Base-by-base conservation (phyloP, 352 stramenopile genomes). In the Phytophthora meadii region DNA sequence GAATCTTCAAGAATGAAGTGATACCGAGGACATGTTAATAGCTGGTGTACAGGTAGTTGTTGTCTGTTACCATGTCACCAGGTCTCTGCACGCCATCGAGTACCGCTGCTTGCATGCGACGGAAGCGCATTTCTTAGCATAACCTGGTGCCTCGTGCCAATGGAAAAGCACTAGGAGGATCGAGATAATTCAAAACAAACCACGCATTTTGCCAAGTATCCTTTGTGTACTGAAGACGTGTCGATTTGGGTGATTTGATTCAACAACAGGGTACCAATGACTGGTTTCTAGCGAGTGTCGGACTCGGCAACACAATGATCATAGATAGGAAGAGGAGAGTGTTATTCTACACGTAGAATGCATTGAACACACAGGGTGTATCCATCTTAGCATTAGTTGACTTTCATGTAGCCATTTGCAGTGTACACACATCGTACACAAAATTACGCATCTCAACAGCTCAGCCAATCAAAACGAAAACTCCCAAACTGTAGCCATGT, bases 401-500 rank as follows among this genome's bases (percentile, higher is more conserved):
- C 32, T 19, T 48, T 14, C 7, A 48, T 48, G 41, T 48, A 48
- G 41, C 41, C 41, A 48, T 30, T 25, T 28, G 3, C 3, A 17
- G 7, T 5, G 12, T 22, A 51, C 45, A 51, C 45, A 24, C 34
- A 3, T 19, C 2, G 1, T 24, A 55, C 34, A 55, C 19, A 55
- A 9, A 25, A 45, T 55, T 55, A 46, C 36, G 49, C 54, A 39
- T 34, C 46, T 8, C 17, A 1, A 40, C 41, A 55, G 27, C 41
- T 45, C 59, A 61, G n/a, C 59, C 59, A 67, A 67, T 24, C 40
- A 61, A 42, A 63, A 39, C 41, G 30, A 32, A 54, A 15, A 28
- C 22, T 22, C 22, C 22, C 22, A 22, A 93, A 92, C 48, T 59
- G 81, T 88, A 66, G 64, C 49, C 64, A 93, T 94, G 86, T 94